These are phyloP conservation scores for Pythium brachiatum DNA, from an alignment of 352 stramenopile species.

Conservation along the genomic window DNA sequence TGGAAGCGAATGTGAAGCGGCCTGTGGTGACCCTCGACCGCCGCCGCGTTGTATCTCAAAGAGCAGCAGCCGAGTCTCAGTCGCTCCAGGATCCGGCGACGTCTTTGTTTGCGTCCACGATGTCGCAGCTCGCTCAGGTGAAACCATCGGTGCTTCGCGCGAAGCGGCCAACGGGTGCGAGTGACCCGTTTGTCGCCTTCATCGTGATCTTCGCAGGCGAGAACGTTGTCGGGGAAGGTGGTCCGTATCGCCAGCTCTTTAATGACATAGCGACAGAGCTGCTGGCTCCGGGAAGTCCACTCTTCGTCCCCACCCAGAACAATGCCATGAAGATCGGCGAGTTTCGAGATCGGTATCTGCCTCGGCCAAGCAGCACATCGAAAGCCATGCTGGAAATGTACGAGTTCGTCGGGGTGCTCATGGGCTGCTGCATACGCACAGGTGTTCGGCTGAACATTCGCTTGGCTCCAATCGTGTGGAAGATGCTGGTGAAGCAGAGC, in stretches of 20 bases:
- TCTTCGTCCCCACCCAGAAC: conserved; percentile 78
- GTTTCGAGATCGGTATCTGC: conserved; percentile 64
- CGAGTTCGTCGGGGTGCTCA: conserved; percentile 74
- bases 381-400: conserved; percentile 65
- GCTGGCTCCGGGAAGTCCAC: conserved; percentile 38
- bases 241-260: conserved; percentile 77
- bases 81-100: conserved; percentile 41
- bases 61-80: conserved; percentile 19
- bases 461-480: conserved; percentile 74
- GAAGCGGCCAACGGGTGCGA: conserved; percentile 72
- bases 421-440: conserved; percentile 78
- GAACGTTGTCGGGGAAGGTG: conserved; percentile 78
- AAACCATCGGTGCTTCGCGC: conserved; percentile 49
- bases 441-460: conserved; percentile 71
- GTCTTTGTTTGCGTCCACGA: conserved; percentile 72
- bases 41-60: conserved; percentile 41
- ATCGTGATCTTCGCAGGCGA: conserved; percentile 75
- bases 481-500: conserved; percentile 77
- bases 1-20: conserved; percentile 47
- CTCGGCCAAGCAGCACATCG: conserved; percentile 51
- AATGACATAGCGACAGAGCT: conserved; percentile 74
- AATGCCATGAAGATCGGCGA: conserved; percentile 69
- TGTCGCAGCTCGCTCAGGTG: conserved; percentile 49
- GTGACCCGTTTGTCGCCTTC: conserved; percentile 80
- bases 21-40: conserved; percentile 72